phyloP scores from a whole-genome alignment of 495 filamentous ascomycete genomes.

The Daldinia bambusicola region DNA sequence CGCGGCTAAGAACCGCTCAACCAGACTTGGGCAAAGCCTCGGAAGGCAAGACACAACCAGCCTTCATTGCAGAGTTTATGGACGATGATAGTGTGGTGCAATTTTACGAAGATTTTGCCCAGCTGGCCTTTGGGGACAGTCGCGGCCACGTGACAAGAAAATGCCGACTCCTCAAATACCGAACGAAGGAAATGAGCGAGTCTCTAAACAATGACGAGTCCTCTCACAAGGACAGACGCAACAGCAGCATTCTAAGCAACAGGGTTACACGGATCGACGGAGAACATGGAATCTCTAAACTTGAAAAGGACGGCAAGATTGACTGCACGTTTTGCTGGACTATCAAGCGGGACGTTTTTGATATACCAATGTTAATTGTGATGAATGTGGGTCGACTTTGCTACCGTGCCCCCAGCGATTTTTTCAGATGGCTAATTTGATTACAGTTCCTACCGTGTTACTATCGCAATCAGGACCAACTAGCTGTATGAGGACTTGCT shows the following conservation, averaged over 20 bases:
- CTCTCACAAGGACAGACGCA: conserved; percentile 55
- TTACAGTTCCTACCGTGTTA: conserved; percentile 63
- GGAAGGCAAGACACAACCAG: conserved; percentile 65
- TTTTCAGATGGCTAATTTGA: conserved; percentile 35
- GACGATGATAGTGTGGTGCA: conserved; percentile 93
- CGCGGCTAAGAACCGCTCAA: conserved; percentile 55
- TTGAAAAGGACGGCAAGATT: conserved; percentile 88
- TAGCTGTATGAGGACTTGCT: conserved; percentile 54
- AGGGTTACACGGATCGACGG: conserved; percentile 72
- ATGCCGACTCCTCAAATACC: conserved; percentile 91
- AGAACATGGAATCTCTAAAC: conserved; percentile 78
- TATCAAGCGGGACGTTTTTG: conserved; percentile 95
- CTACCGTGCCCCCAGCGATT: background rate
- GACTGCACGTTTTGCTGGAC: conserved; percentile 97
- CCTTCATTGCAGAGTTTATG: conserved; percentile 89
- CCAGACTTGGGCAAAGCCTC: conserved; percentile 47
- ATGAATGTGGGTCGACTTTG: conserved; percentile 80
- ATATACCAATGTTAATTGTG: conserved; percentile 97
- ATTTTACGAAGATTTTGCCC: conserved; percentile 96
- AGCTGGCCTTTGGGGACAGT: conserved; percentile 88
- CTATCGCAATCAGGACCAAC: conserved; percentile 59
- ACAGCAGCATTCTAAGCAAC: conserved; percentile 60
- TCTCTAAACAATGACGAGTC: conserved; percentile 45
- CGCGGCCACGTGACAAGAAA: conserved; percentile 82
- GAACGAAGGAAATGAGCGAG: conserved; percentile 70